Base-by-base conservation (phyloP, 2,329 filamentous ascomycete species). In the Fusarium paranaense region DNA sequence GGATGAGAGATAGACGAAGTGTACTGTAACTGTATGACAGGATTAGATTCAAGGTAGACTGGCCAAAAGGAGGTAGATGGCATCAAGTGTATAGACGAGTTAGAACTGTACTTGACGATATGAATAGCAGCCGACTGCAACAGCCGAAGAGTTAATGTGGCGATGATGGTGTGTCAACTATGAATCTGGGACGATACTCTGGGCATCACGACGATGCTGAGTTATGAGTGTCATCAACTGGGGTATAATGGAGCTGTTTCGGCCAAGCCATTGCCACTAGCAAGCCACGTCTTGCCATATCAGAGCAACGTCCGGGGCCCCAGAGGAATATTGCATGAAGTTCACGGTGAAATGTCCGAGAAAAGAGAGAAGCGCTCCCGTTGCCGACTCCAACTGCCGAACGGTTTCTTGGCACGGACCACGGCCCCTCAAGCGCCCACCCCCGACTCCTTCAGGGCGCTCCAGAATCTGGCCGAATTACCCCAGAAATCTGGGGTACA, bases 381-480 rank as follows among this genome's bases (percentile, higher is more conserved):
- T 78, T 78, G 76, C 76, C 76, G 76, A 78, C 74, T 71, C 54
- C 66, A 78, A 78, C 64, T 78, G 76, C 76, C 76, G 76, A 78
- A 30, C 27, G 27, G 33, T 64, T 38, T 52, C 73, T 71, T 74
- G 74, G 76, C 75, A 77, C 74, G 66, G 69, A 61, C 72, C 72
- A 74, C 25, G 30, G 61, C 62, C 65, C 65, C 64, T 37, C 61
- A 68, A 50, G 25, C 25, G 25, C 62, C 68, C 71, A 58, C 42
- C 35, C 42, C 60, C 62, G 38, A 67, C 69, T 20, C 65, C 60
- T 72, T 64, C 52, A 72, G 33, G 50, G 27, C 38, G 38, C 13
- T 30, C 30, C 57, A 62, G 57, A 66, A 61, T 61, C 56, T 61
- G 33, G 30, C 25, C 30, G 56, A 60, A 65, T 42, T 56, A 73